Percentiles rank a stretch among this genome's conserved stretches.
phyloP scores from a whole-genome alignment of 1,139 yeast genomes.

The Suhomyces atakaporum region DNA sequence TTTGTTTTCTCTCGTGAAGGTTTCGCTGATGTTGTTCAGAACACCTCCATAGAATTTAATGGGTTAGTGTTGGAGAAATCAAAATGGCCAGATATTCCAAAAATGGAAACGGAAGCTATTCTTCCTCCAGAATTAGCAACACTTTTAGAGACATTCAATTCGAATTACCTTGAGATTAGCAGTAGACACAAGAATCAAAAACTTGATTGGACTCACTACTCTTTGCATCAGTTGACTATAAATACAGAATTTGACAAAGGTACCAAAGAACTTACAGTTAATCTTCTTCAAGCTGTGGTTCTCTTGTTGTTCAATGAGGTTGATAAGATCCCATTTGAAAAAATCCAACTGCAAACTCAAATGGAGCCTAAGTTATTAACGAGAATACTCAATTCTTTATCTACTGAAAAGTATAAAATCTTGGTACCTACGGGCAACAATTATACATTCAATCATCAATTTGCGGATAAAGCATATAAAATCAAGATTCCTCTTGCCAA shows the following conservation, averaged over 20 bases:
- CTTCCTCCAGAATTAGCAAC: slow-evolving; percentile 14
- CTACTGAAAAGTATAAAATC: slow-evolving; percentile 32
- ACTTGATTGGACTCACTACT: slow-evolving; percentile 28
- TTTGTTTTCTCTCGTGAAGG: slow-evolving; percentile 23
- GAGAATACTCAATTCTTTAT: slow-evolving; percentile 33
- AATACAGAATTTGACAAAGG: slow-evolving; percentile 32
- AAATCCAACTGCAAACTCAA: slow-evolving; percentile 25
- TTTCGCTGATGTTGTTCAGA: slow-evolving; percentile 17
- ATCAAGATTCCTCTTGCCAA: slow-evolving; percentile 37
- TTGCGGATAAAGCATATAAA: slow-evolving; percentile 31
- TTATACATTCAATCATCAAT: slow-evolving; percentile 27
- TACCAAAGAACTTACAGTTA: slow-evolving; percentile 36
- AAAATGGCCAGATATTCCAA: slow-evolving; percentile 48
- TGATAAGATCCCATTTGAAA: slow-evolving; percentile 20
- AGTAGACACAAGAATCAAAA: slow-evolving; percentile 18
- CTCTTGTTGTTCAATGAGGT: slow-evolving; percentile 32
- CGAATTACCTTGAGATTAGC: slow-evolving; percentile 14
- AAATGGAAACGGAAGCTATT: slow-evolving; percentile 20
- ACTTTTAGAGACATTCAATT: slow-evolving; percentile 15
- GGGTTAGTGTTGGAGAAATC: slow-evolving; percentile 38
- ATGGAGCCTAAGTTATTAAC: slow-evolving; percentile 29
- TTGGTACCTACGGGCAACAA: slow-evolving; percentile 16
- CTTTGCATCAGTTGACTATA: slow-evolving; percentile 37
- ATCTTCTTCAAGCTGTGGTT: slow-evolving; percentile 42
- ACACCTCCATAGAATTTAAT: slow-evolving; percentile 26